A percentile compares a stretch with the other conserved stretches of the same genome.
Evolutionary conservation across 1,284 basidiomycete species (phyloP).

Genomic region (Cerrena zonata): DNA sequence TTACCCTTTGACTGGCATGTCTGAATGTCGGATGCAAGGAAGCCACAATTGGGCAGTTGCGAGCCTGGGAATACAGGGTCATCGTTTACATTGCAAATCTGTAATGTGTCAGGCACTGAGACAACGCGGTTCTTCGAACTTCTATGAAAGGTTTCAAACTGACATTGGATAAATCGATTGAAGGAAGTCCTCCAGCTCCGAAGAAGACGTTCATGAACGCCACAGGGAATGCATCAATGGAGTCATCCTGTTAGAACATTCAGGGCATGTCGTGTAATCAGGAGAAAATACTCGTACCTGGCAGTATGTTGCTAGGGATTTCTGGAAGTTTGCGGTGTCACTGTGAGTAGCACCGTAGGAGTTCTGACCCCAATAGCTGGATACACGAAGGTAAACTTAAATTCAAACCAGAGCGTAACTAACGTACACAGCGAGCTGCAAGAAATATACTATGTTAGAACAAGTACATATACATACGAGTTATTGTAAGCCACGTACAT

Average conservation of each 20-base stretch:
- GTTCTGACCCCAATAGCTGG: slow-evolving; percentile 45
- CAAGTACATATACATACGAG: background rate
- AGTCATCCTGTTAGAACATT: slow-evolving; percentile 33
- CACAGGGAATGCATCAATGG: slow-evolving; percentile 50
- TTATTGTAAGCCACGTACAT: slow-evolving; percentile 14
- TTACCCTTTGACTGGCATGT: slow-evolving; percentile 60
- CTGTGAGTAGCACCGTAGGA: slow-evolving; percentile 50
- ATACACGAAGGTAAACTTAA: background rate
- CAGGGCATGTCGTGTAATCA: background rate
- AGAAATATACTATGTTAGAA: background rate
- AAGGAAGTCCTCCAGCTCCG: slow-evolving; percentile 48
- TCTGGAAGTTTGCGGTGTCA: slow-evolving; percentile 44
- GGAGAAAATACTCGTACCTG: slow-evolving; percentile 26
- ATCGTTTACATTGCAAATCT: slow-evolving; percentile 45
- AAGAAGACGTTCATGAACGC: slow-evolving; percentile 59
- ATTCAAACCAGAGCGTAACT: background rate
- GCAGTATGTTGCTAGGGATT: slow-evolving; percentile 46
- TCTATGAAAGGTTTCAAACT: slow-evolving; percentile 12
- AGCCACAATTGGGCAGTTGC: slow-evolving; percentile 49
- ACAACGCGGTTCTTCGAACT: background rate
- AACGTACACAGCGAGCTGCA: slow-evolving; percentile 7
- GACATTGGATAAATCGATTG: slow-evolving; percentile 58
- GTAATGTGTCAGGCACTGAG: background rate
- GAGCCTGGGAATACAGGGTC: slow-evolving; percentile 48
- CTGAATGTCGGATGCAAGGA: slow-evolving; percentile 50